These are phyloP conservation scores for Trifolium repens DNA, from an alignment of 306 rosid species.

Conservation along the genomic window DNA sequence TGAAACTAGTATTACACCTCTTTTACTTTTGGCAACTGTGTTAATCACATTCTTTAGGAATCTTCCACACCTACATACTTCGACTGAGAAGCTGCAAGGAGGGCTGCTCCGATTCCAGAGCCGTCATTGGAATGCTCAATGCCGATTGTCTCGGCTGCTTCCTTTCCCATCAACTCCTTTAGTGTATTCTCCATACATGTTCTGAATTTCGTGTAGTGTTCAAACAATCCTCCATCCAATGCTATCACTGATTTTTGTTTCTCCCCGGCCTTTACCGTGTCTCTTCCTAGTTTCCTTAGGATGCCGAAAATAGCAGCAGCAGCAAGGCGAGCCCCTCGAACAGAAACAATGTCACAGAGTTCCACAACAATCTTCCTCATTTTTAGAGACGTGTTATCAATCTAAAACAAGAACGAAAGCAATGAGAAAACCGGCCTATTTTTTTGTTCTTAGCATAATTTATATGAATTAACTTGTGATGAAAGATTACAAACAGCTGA, in stretches of 20 bases:
- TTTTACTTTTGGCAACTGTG: constrained; percentile 40
- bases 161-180: constrained; percentile 80
- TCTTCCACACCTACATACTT: constrained; percentile 70
- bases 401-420: constrained; percentile 49
- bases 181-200: constrained; percentile 75
- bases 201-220: constrained; percentile 81
- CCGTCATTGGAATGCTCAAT: constrained; percentile 83
- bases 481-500: constrained; percentile 7
- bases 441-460: no score
- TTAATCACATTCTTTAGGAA: constrained; percentile 46
- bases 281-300: constrained; percentile 89
- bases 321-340: constrained; percentile 84
- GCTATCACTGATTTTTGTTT: constrained; percentile 79
- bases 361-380: constrained; percentile 65
- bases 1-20: constrained; percentile 41
- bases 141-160: constrained; percentile 59
- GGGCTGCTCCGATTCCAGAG: constrained; percentile 95
- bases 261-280: constrained; percentile 64
- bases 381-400: constrained; percentile 73
- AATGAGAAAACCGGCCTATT: neutral
- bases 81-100: constrained; percentile 94
- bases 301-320: constrained; percentile 89
- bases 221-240: constrained; percentile 91
- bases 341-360: constrained; percentile 78
- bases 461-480: neutral